Evolutionary conservation across 345 rosid species (phyloP), one percentile per base, ranked within the genome.

Genomic region (Iberis pinnata): DNA sequence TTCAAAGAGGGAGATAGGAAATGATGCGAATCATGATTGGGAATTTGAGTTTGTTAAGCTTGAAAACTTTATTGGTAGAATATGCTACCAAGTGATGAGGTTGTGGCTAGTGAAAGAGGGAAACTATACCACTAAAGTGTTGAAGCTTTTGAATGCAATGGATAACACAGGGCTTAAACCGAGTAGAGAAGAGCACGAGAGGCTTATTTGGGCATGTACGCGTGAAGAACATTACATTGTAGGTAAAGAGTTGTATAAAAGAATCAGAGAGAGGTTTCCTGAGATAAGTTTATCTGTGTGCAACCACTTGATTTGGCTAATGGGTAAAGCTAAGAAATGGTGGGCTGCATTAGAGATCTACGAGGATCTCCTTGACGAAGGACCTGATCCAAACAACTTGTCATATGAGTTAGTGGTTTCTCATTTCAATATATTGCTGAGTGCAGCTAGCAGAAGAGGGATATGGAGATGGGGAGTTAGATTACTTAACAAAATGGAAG

Each of bases 251-350:
- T 61, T 90, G 49, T 90, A 90, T 41, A 58, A 19, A 54, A 76
- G 88, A 65, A 73, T 80, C 36, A 84, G 96, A 73, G 92, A 78
- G 68, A 72, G 64, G 42, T 35, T 71, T 54, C 56, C 60, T 14
- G 78, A 75, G 6, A 82, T 87, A 61, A 82, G 87, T 72, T 53
- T 90, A 45, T 82, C 95, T n/a, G 89, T 84, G 29, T 84, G 96
- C 78, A 90, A 87, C 76, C 98, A 90, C 67, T 55, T 81, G 71
- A 90, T 90, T 53, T 90, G 98, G 95, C 49, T 87, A 67, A 78
- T 87, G 95, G 95, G 98, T 52, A 87, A 78, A 62, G 93, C 96
- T 53, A 87, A 78, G 75, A 90, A 81, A 61, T 90, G 96, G 98
- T 87, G 95, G 98, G 89, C 95, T 0, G 98, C 98, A 9, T 67